These are phyloP conservation scores for Schoenoplectus tabernaemontani DNA, from an alignment of 202 grass and related monocot genomes.

Conservation along the genomic window DNA sequence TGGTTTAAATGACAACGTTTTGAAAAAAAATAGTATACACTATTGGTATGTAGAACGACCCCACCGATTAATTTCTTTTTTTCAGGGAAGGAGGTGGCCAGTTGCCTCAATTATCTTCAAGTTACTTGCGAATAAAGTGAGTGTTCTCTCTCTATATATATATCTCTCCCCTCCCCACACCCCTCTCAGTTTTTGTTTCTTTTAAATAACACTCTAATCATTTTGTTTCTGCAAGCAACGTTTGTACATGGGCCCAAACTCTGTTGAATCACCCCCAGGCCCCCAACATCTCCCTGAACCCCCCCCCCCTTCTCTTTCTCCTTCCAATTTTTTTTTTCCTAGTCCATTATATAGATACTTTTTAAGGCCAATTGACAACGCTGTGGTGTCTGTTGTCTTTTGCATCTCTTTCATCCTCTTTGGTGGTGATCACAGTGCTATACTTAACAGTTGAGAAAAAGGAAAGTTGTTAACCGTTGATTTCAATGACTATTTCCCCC, in stretches of 20 bases:
- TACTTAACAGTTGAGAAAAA: not conserved
- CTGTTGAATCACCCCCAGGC: no score
- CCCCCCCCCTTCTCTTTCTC: no score
- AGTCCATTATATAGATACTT: not conserved
- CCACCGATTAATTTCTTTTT: conserved; percentile 5
- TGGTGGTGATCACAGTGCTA: not conserved
- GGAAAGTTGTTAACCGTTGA: not conserved
- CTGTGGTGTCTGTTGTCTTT: not conserved
- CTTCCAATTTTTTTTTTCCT: no score
- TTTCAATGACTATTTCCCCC: no score
- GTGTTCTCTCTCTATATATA: not conserved
- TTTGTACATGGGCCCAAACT: no score
- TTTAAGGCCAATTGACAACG: not conserved
- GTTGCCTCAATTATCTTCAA: conserved; percentile 62
- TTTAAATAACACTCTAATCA: no score
- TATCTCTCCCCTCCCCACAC: not conserved
- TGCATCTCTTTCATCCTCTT: not conserved
- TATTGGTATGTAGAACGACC: not conserved
- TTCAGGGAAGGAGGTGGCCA: conserved; percentile 56
- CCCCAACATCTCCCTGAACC: no score
- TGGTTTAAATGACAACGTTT: not conserved
- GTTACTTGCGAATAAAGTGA: conserved; percentile 81
- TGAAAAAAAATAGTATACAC: not conserved
- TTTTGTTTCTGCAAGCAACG: no score
- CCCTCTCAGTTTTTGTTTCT: no score